These are phyloP conservation scores for Botrytis medusae DNA, from an alignment of 2,329 filamentous ascomycete species.

Conservation along the genomic window DNA sequence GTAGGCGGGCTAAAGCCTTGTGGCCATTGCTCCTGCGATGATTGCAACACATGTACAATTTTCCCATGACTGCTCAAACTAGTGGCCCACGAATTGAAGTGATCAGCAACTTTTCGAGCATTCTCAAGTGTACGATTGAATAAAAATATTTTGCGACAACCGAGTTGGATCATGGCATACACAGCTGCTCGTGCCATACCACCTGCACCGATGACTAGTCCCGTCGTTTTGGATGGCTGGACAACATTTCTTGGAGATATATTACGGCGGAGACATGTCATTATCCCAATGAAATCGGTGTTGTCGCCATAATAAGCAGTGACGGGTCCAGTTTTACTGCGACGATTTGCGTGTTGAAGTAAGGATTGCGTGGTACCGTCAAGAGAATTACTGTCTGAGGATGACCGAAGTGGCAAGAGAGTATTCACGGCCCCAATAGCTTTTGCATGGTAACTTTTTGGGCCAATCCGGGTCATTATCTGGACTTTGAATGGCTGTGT, in stretches of 20 bases:
- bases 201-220: constrained; percentile 63
- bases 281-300: constrained; percentile 78
- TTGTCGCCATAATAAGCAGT: constrained; percentile 75
- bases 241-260: constrained; percentile 71
- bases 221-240: constrained; percentile 47
- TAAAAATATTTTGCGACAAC: constrained; percentile 73
- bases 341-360: constrained; percentile 46
- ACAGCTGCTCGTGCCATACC: constrained; percentile 78
- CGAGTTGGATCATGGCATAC: constrained; percentile 76
- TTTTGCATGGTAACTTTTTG: constrained; percentile 68
- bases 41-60: constrained; percentile 52
- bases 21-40: constrained; percentile 64
- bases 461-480: constrained; percentile 62
- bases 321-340: constrained; percentile 65
- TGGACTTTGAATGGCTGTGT: constrained; percentile 74
- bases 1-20: constrained; percentile 62
- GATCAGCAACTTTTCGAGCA: constrained; percentile 64
- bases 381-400: constrained; percentile 43
- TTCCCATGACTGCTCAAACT: constrained; percentile 36
- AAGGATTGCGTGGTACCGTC: constrained; percentile 48
- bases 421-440: constrained; percentile 78
- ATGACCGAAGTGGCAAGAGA: constrained; percentile 63
- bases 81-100: constrained; percentile 58
- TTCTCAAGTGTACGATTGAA: constrained; percentile 67
- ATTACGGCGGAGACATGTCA: constrained; percentile 69